Evolutionary conservation across 1,139 yeast genomes (phyloP).

Genomic region (Blastobotrys proliferans): DNA sequence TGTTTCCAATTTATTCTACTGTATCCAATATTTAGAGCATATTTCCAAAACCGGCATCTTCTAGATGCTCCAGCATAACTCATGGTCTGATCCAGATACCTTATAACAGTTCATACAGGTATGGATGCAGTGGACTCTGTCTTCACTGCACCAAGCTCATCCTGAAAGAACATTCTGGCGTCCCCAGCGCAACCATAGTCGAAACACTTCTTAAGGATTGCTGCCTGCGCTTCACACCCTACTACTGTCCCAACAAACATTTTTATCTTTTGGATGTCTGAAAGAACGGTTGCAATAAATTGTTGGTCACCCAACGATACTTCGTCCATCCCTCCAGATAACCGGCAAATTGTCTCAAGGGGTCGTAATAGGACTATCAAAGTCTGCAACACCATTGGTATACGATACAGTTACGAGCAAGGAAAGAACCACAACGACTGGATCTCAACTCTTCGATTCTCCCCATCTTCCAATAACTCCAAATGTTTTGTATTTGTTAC

Average conservation of each 20-base stretch:
- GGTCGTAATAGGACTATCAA: slow-evolving; percentile 99
- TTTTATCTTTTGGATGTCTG: slow-evolving; percentile 36
- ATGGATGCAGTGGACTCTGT: slow-evolving; percentile 33
- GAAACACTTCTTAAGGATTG: slow-evolving; percentile 46
- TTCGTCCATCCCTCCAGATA: slow-evolving; percentile 93
- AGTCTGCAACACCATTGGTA: slow-evolving; percentile 99
- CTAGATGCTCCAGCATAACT: too few relatives aligned
- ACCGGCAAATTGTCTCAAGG: slow-evolving; percentile 98
- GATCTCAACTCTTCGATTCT: slow-evolving; percentile 97
- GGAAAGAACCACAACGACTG: slow-evolving; percentile 92
- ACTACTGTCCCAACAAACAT: slow-evolving; percentile 39
- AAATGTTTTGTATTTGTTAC: too few relatives aligned
- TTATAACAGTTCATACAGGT: slow-evolving; percentile 31
- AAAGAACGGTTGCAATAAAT: slow-evolving; percentile 78
- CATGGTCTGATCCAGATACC: too few relatives aligned
- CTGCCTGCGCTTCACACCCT: slow-evolving; percentile 44
- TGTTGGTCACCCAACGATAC: slow-evolving; percentile 98
- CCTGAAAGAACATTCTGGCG: slow-evolving; percentile 52
- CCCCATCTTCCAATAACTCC: slow-evolving; percentile 60
- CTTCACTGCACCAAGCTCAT: slow-evolving; percentile 48
- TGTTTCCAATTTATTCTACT: too few relatives aligned
- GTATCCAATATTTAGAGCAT: too few relatives aligned
- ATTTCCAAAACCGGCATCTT: too few relatives aligned
- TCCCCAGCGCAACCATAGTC: slow-evolving; percentile 51
- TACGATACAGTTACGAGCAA: slow-evolving; percentile 74